phyloP scores from a whole-genome alignment of 768 basidiomycete species.

The Termitomyces sp. region DNA sequence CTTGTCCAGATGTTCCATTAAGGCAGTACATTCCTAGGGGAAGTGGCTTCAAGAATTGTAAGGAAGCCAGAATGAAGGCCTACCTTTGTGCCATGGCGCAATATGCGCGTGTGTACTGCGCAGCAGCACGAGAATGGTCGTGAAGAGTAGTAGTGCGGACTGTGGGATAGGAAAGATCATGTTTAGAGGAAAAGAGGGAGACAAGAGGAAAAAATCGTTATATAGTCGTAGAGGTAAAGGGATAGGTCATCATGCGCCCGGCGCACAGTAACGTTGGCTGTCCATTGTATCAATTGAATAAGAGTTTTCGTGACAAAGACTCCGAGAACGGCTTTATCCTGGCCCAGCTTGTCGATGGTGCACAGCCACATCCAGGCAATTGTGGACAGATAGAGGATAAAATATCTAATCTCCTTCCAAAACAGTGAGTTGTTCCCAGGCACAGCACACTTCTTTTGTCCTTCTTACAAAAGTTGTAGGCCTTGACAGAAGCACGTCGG shows the following conservation, averaged over 20 bases:
- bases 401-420: slow-evolving; percentile 6
- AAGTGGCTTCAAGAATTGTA: neutral
- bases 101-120: slow-evolving; percentile 17
- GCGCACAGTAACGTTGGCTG: slow-evolving; percentile 2
- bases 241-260: slow-evolving; percentile 1
- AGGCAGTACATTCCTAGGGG: slow-evolving; percentile 42
- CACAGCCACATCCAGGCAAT: slow-evolving; percentile 7
- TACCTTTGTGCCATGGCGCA: slow-evolving; percentile 20
- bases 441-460: neutral
- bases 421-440: neutral
- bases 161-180: neutral
- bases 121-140: slow-evolving; percentile 11
- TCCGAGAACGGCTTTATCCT: neutral
- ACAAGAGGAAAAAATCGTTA: neutral
- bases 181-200: neutral
- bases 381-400: neutral
- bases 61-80: neutral
- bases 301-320: slow-evolving; percentile 8
- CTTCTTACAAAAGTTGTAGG: neutral
- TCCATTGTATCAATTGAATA: slow-evolving; percentile 1
- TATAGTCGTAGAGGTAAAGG: neutral
- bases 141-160: neutral
- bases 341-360: neutral
- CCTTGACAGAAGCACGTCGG: neutral
- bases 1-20: slow-evolving; percentile 32